Evolutionary conservation across 495 filamentous ascomycete species (phyloP), one percentile per base, ranked within the genome.

Genomic region (Lophiostoma macrostomum): DNA sequence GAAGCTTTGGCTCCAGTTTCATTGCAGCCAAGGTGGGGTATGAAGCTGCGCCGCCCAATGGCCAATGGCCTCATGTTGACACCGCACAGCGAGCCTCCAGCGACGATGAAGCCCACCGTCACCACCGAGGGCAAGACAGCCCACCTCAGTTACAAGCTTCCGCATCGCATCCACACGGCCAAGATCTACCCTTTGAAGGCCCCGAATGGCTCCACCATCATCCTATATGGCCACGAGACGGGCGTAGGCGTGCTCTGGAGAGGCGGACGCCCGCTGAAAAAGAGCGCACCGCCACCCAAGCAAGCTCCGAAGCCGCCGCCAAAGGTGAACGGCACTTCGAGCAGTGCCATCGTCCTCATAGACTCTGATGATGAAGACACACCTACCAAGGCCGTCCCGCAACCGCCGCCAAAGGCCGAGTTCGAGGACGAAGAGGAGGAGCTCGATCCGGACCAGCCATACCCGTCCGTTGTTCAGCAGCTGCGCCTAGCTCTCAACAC

Each of bases 331-430:
- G 69, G 71, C 5, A 60, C 54, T 29, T 65, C 54, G 40, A 72
- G 74, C 16, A 82, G 88, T 63, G 73, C 77, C 1, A 73, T 91
- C 25, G 89, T 93, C 80, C 77, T 88, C 30, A 78, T 89, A 32
- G 85, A 89, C 64, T 90, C 86, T 0, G 87, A 93, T 54, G 87
- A 91, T 28, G 89, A n/a, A n/a, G n/a, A 91, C 31, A 75, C 76
- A 37, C 66, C 77, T 22, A 74, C 76, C 41, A 69, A 78, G 51
- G 74, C 79, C 3, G 66, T 58, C 10, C 63, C 69, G 35, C 44
- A 59, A 16, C 13, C 43, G 6, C 35, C 38, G 20, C 16, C 44
- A 14, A 39, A 53, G 23, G 60, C 59, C 10, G 69, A 78, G 6
- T 83, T 84, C 54, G 75, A 80, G 31, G 61, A 72, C 4, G 76